Conservation (phyloP, 352 stramenopile species). For the Peronospora tabacina region DNA sequence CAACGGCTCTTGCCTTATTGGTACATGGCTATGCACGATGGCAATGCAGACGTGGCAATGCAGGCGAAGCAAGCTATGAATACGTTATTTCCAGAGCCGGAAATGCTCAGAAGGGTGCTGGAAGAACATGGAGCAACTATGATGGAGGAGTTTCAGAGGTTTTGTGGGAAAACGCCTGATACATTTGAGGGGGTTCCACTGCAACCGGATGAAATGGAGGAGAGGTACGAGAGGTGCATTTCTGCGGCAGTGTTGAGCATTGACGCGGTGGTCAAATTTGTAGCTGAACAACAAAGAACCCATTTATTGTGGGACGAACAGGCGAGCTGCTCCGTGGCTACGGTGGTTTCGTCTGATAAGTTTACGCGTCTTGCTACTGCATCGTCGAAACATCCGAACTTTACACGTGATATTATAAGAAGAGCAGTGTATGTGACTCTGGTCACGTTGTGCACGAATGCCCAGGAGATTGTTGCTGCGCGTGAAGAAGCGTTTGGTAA, state of each 20-base stretch:
- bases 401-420: slow-evolving; percentile 58
- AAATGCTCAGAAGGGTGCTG: slow-evolving; percentile 28
- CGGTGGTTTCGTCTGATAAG: slow-evolving; percentile 50
- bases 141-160: slow-evolving; percentile 57
- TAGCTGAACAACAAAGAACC: slow-evolving; percentile 30
- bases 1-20: slow-evolving; percentile 69
- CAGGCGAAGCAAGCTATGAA: slow-evolving; percentile 47
- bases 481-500: slow-evolving; percentile 63
- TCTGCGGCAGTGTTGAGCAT: slow-evolving; percentile 54
- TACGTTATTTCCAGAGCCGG: slow-evolving; percentile 37
- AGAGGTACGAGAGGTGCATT: slow-evolving; percentile 67
- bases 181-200: slow-evolving; percentile 55
- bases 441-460: slow-evolving; percentile 38
- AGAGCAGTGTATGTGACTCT: slow-evolving; percentile 57
- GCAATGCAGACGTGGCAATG: slow-evolving; percentile 45
- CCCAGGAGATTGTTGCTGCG: slow-evolving; percentile 33
- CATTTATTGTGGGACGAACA: slow-evolving; percentile 37
- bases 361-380: slow-evolving; percentile 48
- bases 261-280: slow-evolving; percentile 47
- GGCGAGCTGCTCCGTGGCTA: slow-evolving; percentile 33
- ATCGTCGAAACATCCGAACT: slow-evolving; percentile 70
- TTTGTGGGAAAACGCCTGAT: slow-evolving; percentile 53
- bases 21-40: slow-evolving; percentile 76
- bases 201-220: slow-evolving; percentile 57
- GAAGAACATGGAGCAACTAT: slow-evolving; percentile 35